Percentiles rank a stretch among this genome's conserved stretches.
These are phyloP conservation scores for Trichopus zeylanicus DNA, from an alignment of 116 monocot genomes.

Conservation along the genomic window DNA sequence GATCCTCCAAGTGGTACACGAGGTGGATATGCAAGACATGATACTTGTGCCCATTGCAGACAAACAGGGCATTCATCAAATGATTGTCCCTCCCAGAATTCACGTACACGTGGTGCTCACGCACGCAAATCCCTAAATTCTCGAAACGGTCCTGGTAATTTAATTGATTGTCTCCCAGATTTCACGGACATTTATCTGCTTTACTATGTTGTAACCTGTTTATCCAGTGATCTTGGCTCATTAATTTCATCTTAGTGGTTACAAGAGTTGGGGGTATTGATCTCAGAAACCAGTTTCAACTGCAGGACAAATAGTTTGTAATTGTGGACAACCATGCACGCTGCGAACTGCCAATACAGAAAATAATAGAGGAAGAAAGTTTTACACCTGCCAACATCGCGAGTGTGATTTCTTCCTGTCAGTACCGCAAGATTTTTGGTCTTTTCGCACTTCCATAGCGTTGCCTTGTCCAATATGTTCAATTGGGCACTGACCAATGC, in stretches of 20 bases:
- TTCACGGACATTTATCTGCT: no score
- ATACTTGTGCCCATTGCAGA: conserved; percentile 40
- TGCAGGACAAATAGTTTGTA: conserved; percentile 19
- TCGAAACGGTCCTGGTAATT: conserved; percentile 36
- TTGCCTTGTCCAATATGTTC: no score
- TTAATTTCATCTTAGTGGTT: no score
- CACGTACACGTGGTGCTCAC: conserved; percentile 27
- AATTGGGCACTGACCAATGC: no score
- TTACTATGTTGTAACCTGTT: no score
- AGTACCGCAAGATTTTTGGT: conserved; percentile 6
- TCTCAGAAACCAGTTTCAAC: neutral
- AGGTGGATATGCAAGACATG: conserved; percentile 34
- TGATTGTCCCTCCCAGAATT: conserved; percentile 36
- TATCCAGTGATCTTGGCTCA: no score
- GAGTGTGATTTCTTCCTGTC: conserved; percentile 78
- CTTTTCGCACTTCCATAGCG: neutral
- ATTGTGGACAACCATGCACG: conserved; percentile 54
- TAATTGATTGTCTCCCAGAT: no score
- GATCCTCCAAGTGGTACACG: conserved; percentile 30
- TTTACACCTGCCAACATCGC: conserved; percentile 63
- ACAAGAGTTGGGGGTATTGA: neutral
- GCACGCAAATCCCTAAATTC: conserved; percentile 17
- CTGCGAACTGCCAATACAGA: conserved; percentile 82
- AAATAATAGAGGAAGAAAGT: conserved; percentile 81
- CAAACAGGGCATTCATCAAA: conserved; percentile 57